A percentile compares a stretch with the other conserved stretches of the same genome.
These are phyloP conservation scores for Metschnikowia reukaufii DNA, from an alignment of 805 yeast genomes.

Conservation along the genomic window DNA sequence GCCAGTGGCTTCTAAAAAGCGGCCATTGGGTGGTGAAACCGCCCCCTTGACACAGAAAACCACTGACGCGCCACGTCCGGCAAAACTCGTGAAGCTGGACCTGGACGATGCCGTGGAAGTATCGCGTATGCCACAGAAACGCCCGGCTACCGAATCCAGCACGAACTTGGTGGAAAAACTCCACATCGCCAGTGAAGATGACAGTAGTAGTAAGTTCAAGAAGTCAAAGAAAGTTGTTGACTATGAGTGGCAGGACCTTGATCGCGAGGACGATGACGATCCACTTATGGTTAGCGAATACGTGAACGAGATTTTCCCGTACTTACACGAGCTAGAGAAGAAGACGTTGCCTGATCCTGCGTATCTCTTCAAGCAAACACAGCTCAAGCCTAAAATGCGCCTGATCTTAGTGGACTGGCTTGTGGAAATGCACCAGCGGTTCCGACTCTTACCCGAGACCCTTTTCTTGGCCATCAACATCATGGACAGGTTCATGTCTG, in stretches of 20 bases:
- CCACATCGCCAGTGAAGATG: conserved; percentile 11
- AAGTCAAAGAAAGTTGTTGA: conserved; percentile 40
- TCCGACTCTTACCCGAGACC: conserved; percentile 83
- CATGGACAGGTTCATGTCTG: conserved; percentile 83
- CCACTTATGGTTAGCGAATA: conserved; percentile 91
- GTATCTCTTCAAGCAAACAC: conserved; percentile 62
- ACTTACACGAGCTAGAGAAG: conserved; percentile 68
- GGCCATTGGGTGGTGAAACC: conserved; percentile 34
- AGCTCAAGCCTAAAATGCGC: conserved; percentile 78
- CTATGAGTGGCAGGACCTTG: conserved; percentile 70
- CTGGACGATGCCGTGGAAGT: conserved; percentile 1
- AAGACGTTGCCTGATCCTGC: conserved; percentile 73
- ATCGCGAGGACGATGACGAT: conserved; percentile 66
- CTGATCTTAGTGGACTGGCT: conserved; percentile 92
- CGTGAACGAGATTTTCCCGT: conserved; percentile 81
- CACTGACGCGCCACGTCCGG: conserved; percentile 3
- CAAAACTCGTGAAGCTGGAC: conserved; percentile 12
- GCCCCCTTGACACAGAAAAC: conserved; percentile 30
- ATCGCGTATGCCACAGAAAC: conserved; percentile 43
- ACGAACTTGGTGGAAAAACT: conserved; percentile 32
- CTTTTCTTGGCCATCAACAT: conserved; percentile 77
- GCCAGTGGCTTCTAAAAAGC: conserved; percentile 22
- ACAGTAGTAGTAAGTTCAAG: conserved; percentile 25
- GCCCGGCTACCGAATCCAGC: conserved; percentile 57
- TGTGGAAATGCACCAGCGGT: conserved; percentile 82